Conservation (phyloP, 257 asterid species). For the Handroanthus guayacan region DNA sequence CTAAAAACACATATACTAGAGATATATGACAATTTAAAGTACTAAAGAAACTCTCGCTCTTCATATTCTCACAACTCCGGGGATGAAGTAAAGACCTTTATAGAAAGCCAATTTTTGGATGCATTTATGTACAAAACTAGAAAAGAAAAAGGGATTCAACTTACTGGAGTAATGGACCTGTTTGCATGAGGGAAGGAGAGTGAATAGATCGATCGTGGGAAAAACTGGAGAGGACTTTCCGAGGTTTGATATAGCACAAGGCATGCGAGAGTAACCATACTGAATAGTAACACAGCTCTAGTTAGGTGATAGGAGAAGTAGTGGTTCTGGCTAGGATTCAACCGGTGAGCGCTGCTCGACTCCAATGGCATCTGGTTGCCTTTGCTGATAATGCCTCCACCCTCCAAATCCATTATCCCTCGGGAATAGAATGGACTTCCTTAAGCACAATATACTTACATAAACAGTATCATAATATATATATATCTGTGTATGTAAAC, state of each 20-base stretch:
- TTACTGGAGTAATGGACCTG: slow-evolving; percentile 3
- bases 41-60: background rate
- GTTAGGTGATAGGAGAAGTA: slow-evolving; percentile 15
- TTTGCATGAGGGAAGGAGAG: slow-evolving; percentile 17
- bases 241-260: slow-evolving; percentile 34
- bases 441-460: background rate
- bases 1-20: slow-evolving; percentile 13
- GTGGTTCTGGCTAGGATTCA: background rate
- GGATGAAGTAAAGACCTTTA: background rate
- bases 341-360: background rate
- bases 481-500: no score
- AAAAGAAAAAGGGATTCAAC: slow-evolving; percentile 4
- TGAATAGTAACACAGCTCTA: slow-evolving; percentile 24
- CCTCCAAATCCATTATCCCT: slow-evolving; percentile 8
- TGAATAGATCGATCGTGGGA: slow-evolving; percentile 17
- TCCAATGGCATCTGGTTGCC: slow-evolving; percentile 5
- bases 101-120: no score
- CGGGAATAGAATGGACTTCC: slow-evolving; percentile 5
- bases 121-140: background rate
- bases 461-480: background rate
- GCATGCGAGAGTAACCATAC: slow-evolving; percentile 30
- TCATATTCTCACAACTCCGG: background rate
- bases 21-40: background rate
- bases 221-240: slow-evolving; percentile 11
- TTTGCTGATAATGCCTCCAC: slow-evolving; percentile 1